Conservation (phyloP, 1,284 basidiomycete genomes). For the Coniophora puteana region DNA sequence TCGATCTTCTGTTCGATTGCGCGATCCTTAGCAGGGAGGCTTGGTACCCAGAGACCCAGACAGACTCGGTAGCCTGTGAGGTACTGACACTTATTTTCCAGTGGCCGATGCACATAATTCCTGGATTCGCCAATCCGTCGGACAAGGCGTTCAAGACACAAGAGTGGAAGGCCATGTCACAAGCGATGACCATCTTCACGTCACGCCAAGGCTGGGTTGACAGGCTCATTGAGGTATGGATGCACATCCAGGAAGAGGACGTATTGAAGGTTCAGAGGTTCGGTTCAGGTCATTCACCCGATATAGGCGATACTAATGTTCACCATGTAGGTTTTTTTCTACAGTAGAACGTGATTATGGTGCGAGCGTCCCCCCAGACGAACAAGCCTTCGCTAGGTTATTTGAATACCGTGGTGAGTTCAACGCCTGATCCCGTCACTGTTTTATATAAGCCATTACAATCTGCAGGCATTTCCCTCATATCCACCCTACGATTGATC, state of each 20-base stretch:
- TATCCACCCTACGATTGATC: conserved; percentile 21
- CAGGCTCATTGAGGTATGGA: conserved; percentile 8
- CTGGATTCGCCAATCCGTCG: conserved; percentile 12
- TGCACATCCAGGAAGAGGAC: conserved; percentile 9
- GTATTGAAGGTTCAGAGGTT: no score
- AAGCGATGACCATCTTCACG: conserved; percentile 6
- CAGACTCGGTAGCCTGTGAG: conserved; percentile 17
- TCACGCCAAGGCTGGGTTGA: conserved; percentile 5
- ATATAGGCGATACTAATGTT: no score
- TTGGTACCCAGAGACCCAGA: conserved; percentile 24
- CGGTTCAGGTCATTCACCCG: no score
- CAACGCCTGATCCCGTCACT: no score
- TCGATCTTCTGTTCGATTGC: conserved; percentile 22
- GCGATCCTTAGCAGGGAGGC: conserved; percentile 14
- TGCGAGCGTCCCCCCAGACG: conserved; percentile 7
- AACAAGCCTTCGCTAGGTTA: conserved; percentile 10
- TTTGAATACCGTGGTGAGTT: conserved; percentile 20
- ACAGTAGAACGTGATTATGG: conserved; percentile 14
- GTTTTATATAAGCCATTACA: no score
- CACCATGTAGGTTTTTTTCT: conserved; percentile 17
- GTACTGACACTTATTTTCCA: conserved; percentile 10
- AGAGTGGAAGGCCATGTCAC: conserved; percentile 9
- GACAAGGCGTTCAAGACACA: conserved; percentile 6
- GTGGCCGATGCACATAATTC: conserved; percentile 10
- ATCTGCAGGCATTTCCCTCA: conserved; percentile 11